Percentiles rank a stretch among this genome's conserved stretches.
Evolutionary conservation across 768 basidiomycete species (phyloP).

Genomic region (Mrakia gelida): DNA sequence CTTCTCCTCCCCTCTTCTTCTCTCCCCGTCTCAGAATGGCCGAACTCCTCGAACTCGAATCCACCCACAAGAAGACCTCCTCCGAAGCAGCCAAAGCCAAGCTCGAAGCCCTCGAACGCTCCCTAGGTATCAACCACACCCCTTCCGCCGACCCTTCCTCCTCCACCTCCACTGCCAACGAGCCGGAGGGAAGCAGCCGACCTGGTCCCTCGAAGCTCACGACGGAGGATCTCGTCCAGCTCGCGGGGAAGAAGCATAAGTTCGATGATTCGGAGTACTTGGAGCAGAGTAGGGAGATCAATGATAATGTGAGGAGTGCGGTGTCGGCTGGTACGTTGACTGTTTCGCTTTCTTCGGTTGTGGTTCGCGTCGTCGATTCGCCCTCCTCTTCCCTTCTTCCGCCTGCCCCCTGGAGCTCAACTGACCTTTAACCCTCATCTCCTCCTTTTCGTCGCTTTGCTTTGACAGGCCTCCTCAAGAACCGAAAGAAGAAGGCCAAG

Average conservation of each 20-base stretch:
- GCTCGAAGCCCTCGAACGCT: constrained; percentile 75
- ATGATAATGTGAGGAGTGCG: constrained; percentile 84
- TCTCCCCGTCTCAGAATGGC: constrained; percentile 38
- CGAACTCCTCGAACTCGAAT: constrained; percentile 65
- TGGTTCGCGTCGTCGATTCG: background rate
- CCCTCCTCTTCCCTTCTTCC: background rate
- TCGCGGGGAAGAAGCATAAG: constrained; percentile 74
- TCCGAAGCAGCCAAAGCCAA: constrained; percentile 74
- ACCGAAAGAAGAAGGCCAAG: constrained; percentile 25
- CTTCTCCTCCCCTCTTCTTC: background rate
- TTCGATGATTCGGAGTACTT: constrained; percentile 90
- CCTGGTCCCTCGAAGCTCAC: constrained; percentile 43
- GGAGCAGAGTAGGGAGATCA: constrained; percentile 84
- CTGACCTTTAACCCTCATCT: background rate
- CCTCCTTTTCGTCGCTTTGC: background rate
- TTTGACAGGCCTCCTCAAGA: constrained; percentile 24
- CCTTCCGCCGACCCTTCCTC: background rate
- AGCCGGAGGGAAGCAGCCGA: constrained; percentile 31
- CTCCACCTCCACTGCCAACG: background rate
- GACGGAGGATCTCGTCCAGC: constrained; percentile 45
- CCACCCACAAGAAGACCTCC: constrained; percentile 70
- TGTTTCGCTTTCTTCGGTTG: constrained; percentile 33
- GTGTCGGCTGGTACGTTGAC: constrained; percentile 71
- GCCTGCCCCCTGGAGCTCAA: too few relatives aligned
- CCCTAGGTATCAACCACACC: constrained; percentile 59